phyloP scores from a whole-genome alignment of 768 basidiomycete species.

The Mycena indigotica region DNA sequence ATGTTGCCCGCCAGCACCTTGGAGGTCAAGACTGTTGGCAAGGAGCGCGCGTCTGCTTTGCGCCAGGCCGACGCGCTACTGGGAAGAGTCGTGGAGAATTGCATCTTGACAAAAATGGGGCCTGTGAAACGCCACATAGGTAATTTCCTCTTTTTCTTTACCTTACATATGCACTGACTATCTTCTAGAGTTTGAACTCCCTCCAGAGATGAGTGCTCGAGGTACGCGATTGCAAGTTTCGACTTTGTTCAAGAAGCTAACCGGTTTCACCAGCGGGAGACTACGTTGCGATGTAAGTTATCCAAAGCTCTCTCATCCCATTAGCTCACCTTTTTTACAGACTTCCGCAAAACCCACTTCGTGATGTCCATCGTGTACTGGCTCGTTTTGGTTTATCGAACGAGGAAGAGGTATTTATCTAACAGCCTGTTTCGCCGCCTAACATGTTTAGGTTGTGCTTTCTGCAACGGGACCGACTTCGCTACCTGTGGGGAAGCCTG shows the following conservation, averaged over 20 bases:
- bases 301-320: too few species aligned
- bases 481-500: constrained; percentile 39
- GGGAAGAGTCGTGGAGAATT: not conserved
- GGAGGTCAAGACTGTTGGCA: not conserved
- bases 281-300: too few species aligned
- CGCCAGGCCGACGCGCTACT: not conserved
- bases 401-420: not conserved
- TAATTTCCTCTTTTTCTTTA: too few species aligned
- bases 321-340: not conserved
- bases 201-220: constrained; percentile 25
- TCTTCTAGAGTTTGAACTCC: constrained; percentile 39
- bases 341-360: not conserved
- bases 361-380: not conserved
- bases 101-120: not conserved
- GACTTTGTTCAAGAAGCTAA: not conserved
- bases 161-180: too few species aligned
- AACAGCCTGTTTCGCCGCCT: not conserved
- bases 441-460: constrained; percentile 28
- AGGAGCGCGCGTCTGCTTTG: not conserved
- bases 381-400: not conserved
- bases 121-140: not conserved
- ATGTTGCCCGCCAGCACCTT: not conserved
- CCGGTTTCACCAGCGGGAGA: too few species aligned
- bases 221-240: constrained; percentile 31
- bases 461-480: constrained; percentile 34